These are phyloP conservation scores for Escovopsis sp. DNA, from an alignment of 2,329 filamentous ascomycete genomes.

Conservation along the genomic window DNA sequence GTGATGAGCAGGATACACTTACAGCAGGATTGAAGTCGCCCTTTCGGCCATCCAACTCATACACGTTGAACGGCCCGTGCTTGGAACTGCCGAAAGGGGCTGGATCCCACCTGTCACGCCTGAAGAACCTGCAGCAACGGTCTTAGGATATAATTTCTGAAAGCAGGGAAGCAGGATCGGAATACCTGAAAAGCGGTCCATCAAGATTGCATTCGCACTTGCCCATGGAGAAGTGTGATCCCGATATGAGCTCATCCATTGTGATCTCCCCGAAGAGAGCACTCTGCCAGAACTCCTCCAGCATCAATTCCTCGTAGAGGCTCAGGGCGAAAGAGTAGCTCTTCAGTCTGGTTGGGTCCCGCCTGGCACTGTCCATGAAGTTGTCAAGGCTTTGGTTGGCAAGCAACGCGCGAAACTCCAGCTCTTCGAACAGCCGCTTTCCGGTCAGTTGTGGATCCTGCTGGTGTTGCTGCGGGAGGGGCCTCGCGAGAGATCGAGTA, in stretches of 20 bases:
- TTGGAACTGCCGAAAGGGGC: not conserved
- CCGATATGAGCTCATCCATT: slow-evolving; percentile 17
- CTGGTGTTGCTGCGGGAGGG: not conserved
- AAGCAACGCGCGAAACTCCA: slow-evolving; percentile 7
- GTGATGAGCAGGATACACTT: not conserved
- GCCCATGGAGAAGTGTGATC: slow-evolving; percentile 11
- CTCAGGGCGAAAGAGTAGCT: slow-evolving; percentile 6
- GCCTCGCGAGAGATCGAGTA: slow-evolving; percentile 9
- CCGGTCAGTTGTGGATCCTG: slow-evolving; percentile 4
- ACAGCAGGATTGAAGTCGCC: not conserved
- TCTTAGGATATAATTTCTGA: not conserved
- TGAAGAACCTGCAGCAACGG: not conserved
- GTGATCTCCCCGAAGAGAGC: slow-evolving; percentile 15
- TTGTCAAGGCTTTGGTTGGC: not conserved
- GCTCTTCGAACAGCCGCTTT: slow-evolving; percentile 10
- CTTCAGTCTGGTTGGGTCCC: not conserved
- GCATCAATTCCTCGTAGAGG: slow-evolving; percentile 11
- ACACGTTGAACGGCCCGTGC: not conserved
- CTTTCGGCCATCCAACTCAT: not conserved
- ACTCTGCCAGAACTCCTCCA: slow-evolving; percentile 19
- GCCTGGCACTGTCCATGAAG: not conserved
- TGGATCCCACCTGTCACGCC: slow-evolving; percentile 1
- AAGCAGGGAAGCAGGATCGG: not conserved
- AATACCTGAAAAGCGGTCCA: slow-evolving; percentile 12
- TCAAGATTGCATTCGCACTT: slow-evolving; percentile 6